Percentiles rank a stretch among this genome's conserved stretches.
Evolutionary conservation across 306 rosid species (phyloP).

Genomic region (Medicago lupulina): DNA sequence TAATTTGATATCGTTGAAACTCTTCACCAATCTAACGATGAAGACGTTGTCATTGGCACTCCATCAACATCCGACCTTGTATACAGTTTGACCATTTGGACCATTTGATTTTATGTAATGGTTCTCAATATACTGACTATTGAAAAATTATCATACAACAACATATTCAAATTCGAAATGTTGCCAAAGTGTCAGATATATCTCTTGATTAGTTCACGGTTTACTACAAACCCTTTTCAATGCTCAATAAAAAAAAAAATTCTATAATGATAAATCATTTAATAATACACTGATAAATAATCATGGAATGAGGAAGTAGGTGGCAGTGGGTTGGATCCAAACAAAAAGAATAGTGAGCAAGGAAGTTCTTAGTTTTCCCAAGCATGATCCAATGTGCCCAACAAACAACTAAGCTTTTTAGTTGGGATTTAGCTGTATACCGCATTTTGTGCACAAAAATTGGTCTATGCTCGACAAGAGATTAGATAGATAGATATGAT

Average conservation of each 20-base stretch:
- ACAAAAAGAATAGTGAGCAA: conserved; percentile 1
- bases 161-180: too few relatives aligned
- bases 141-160: too few relatives aligned
- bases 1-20: too few relatives aligned
- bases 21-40: too few relatives aligned
- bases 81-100: neutral
- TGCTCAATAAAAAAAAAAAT: too few relatives aligned
- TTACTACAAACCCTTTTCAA: too few relatives aligned
- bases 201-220: too few relatives aligned
- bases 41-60: too few relatives aligned
- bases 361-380: neutral
- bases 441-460: conserved; percentile 44
- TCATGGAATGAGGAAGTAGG: conserved; percentile 6
- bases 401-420: conserved; percentile 34
- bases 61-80: too few relatives aligned
- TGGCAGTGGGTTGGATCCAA: conserved; percentile 42
- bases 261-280: too few relatives aligned
- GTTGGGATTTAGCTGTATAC: conserved; percentile 50
- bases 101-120: neutral
- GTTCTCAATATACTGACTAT: neutral
- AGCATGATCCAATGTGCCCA: conserved; percentile 8
- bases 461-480: neutral
- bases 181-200: too few relatives aligned
- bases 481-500: neutral
- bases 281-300: neutral